phyloP scores from a whole-genome alignment of 805 yeast species.

The Lipomyces starkeyi region DNA sequence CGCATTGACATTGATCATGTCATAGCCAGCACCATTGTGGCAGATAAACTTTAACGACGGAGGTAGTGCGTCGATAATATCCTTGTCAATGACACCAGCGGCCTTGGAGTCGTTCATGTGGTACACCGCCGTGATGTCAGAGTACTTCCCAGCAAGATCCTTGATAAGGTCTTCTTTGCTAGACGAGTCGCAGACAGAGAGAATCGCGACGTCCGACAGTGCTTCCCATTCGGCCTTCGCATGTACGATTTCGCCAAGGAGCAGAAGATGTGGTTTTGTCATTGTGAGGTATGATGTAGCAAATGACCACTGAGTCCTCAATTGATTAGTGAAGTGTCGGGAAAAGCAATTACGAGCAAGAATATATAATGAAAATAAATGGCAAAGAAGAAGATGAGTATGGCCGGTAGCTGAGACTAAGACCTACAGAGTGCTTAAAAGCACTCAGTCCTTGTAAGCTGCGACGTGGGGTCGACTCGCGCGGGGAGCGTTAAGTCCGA shows the following conservation, averaged over 20 bases:
- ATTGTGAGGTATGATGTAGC: neutral
- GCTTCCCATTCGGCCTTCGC: constrained; percentile 71
- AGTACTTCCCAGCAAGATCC: constrained; percentile 51
- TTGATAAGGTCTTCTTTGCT: constrained; percentile 48
- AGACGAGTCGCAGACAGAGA: constrained; percentile 27
- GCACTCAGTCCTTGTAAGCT: too few species aligned
- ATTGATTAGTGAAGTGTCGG: too few species aligned
- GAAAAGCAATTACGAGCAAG: too few species aligned
- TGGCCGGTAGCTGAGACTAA: too few species aligned
- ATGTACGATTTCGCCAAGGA: constrained; percentile 66
- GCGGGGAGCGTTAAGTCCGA: too few species aligned
- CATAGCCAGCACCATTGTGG: constrained; percentile 73
- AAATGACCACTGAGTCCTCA: neutral
- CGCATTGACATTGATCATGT: constrained; percentile 67
- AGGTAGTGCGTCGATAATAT: constrained; percentile 63
- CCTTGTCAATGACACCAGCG: constrained; percentile 65
- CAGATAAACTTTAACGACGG: constrained; percentile 57
- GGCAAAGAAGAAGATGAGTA: too few species aligned
- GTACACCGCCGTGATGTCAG: constrained; percentile 51
- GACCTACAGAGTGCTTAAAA: too few species aligned
- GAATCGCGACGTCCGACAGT: constrained; percentile 47
- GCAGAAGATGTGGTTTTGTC: constrained; percentile 63
- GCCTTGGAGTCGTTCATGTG: constrained; percentile 57
- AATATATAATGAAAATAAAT: too few species aligned
- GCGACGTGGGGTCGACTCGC: too few species aligned